Conservation (phyloP, 306 rosid species). For the Cucurbita pepo region DNA sequence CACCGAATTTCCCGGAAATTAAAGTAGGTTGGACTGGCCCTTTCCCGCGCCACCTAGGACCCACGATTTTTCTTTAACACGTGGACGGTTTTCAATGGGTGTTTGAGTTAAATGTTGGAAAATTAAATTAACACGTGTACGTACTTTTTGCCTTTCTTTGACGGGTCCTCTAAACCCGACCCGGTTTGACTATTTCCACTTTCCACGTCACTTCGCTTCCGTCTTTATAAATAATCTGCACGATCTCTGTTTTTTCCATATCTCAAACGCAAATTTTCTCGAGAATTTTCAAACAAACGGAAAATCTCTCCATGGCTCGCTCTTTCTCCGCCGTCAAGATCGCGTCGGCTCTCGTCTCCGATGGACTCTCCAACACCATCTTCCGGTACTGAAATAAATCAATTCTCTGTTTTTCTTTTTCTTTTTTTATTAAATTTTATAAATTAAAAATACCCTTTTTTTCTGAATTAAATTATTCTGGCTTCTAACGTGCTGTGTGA, state of each 20-base stretch:
- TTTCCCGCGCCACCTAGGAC: background rate
- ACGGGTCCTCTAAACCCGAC: background rate
- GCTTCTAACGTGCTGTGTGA: too few relatives aligned
- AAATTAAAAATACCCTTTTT: too few relatives aligned
- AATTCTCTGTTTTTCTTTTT: too few relatives aligned
- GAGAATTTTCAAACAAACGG: too few relatives aligned
- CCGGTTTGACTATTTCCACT: background rate
- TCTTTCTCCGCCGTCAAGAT: slow-evolving; percentile 52
- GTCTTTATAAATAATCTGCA: background rate
- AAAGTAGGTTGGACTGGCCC: background rate
- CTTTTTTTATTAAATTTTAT: too few relatives aligned
- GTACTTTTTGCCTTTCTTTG: too few relatives aligned
- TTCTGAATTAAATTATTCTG: too few relatives aligned
- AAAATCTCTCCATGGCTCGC: slow-evolving; percentile 37
- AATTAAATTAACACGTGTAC: background rate
- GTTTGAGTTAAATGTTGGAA: too few relatives aligned
- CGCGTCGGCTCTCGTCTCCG: slow-evolving; percentile 28
- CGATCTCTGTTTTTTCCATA: background rate
- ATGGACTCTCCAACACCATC: slow-evolving; percentile 32
- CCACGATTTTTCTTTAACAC: background rate
- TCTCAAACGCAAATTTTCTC: background rate
- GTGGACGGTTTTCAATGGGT: background rate
- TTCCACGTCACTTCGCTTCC: background rate
- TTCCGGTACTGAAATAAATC: slow-evolving; percentile 20
- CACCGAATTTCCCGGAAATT: too few relatives aligned